Evolutionary conservation across 306 rosid genomes (phyloP).

Genomic region (Dalbergia cochinchinensis): DNA sequence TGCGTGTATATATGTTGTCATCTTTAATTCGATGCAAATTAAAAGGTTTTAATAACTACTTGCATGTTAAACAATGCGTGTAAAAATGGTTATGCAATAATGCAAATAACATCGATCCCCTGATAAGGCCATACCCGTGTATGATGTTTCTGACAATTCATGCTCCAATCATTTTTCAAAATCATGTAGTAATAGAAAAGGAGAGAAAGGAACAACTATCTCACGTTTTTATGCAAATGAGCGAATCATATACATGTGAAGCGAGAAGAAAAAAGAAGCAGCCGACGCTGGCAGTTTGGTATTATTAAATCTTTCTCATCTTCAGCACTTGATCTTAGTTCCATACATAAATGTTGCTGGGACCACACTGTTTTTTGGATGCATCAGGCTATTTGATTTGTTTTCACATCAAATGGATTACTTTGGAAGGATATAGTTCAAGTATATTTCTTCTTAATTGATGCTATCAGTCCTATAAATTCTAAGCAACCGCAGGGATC

Average conservation of each 20-base stretch:
- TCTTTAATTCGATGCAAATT: background rate
- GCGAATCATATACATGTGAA: no score
- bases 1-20: background rate
- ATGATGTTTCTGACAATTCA: slow-evolving; percentile 11
- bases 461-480: background rate
- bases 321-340: slow-evolving; percentile 32
- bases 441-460: background rate
- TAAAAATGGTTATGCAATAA: background rate
- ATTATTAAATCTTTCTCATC: slow-evolving; percentile 31
- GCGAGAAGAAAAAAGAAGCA: no score
- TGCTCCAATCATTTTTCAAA: background rate
- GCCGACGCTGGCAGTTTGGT: slow-evolving; percentile 41
- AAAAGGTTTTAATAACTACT: background rate
- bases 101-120: slow-evolving; percentile 10
- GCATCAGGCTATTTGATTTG: background rate
- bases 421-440: background rate
- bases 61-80: background rate
- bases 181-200: no score
- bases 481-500: background rate
- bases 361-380: slow-evolving; percentile 37
- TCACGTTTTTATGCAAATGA: no score
- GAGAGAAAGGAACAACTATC: no score
- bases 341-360: background rate
- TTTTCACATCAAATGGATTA: slow-evolving; percentile 14
- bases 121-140: background rate